Base-by-base conservation (phyloP, 2,329 filamentous ascomycete species). In the Fusarium luffae region DNA sequence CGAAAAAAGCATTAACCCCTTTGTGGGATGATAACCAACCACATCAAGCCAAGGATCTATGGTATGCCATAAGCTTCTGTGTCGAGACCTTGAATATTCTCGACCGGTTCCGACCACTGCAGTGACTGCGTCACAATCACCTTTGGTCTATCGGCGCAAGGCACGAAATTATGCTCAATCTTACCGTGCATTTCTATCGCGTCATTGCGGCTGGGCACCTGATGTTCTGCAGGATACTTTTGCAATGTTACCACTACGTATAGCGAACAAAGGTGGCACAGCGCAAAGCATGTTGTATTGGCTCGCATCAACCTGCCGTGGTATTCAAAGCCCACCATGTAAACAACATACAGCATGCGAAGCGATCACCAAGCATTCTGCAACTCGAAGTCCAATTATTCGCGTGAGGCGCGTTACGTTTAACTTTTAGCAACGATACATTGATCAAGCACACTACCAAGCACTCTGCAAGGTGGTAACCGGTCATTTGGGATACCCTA, bases 141-240 rank as follows among this genome's bases (percentile, higher is more conserved):
- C 46, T 61, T 68, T 68, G 55, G 44, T 60, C 49, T 54, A 28
- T 66, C 52, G 58, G 54, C 51, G 63, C 62, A 70, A 63, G 70
- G 66, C 59, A 72, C 68, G 68, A 72, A 66, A 60, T 68, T 62
- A 70, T 65, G 61, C 52, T 70, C 60, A 74, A 72, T 73, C 69
- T 75, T 59, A 59, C 50, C 71, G 55, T 73, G 71, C 69, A 74
- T 59, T 63, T 57, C 34, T 59, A 71, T 75, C 73, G 73, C 73
- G 73, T 75, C 73, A 75, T 75, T 67, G 28, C 52, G 48, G 62
- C 50, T 66, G 63, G 63, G 63, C 73, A 75, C 68, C 73, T 75
- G 73, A 75, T 75, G 70, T 63, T 65, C 59, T 75, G 72, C 72
- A 74, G 63, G 61, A 56, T 48, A 68, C 69, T 43, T 66, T 66